Base-by-base conservation (phyloP, 331 rosid species). In the Arachis monticola region DNA sequence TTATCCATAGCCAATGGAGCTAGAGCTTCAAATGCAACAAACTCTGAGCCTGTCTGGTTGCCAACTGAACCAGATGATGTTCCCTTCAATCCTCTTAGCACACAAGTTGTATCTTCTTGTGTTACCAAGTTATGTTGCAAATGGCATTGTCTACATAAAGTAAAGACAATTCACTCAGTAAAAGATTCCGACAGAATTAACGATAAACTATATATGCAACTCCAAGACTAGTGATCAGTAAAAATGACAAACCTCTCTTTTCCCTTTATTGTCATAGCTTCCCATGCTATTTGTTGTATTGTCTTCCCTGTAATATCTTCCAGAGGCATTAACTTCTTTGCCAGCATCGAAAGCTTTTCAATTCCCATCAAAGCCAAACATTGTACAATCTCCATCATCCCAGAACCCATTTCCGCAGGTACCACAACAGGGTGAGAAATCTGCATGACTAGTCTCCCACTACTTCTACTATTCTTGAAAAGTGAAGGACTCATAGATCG, bases 381-480 rank as follows among this genome's bases (percentile, higher is more conserved):
- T 83, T 90, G 92, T 83, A 95, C 73, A 55, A 89, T 87, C 67
- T 87, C 97, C 89, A 85, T 86, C 64, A 88, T 83, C 72, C 92
- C 93, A 61, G 97, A 90, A 79, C 97, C 97, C 97, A 88, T 95
- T 84, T 92, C 93, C 38, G 93, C 96, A 52, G 99, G 97, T 46
- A 95, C 85, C 45, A 95, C 97, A 35, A 92, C 91, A 14, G 99
- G 96, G 73, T 83, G 85, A 46, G 97, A 95, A 83, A 90, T 96
- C 77, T 92, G 99, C 91, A 90, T 83, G 80, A 90, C 88, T 83
- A 95, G 84, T 79, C 56, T 84, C 74, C 97, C 92, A 1, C 88
- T 78, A 64, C 71, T 87, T 84, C 84, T 85, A 76, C 87, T 65
- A 72, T 88, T 86, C 64, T 50, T 75, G 73, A 95, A 92, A 86